Evolutionary conservation across 1,284 basidiomycete genomes (phyloP), one percentile per base, ranked within the genome.

Genomic region (Vanrija humicola): DNA sequence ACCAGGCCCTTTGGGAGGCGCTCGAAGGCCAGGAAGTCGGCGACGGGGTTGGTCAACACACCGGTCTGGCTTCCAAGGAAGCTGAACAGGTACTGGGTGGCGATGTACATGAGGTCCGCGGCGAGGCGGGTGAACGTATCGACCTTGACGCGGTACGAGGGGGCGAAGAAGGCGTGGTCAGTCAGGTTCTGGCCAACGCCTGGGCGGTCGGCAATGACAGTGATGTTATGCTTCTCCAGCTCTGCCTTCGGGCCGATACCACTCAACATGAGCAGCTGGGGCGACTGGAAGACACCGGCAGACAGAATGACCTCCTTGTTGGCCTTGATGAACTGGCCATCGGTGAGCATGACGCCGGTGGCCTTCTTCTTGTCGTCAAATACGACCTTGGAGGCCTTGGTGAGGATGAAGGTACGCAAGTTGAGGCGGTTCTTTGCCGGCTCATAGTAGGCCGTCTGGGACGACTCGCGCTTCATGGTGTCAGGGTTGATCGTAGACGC

Each of bases 211-310:
- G 79, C 69, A 1, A 85, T 64, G 15, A 85, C 69, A 0, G 80
- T 77, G 28, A 87, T 83, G 8, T 67, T 63, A 54, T 81, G 75
- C 38, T 76, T 66, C 9, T 74, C 59, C n/a, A 88, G 79, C 19
- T 86, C 79, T 16, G 76, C 71, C 3, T 78, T 78, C 18, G 84
- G 82, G 0, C 86, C 86, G 21, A 88, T 70, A 5, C 87, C 87
- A 16, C 84, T 86, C 34, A 87, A 78, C 78, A 88, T 80, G 14
- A 90, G 79, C 42, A 89, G 81, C 78, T 89, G 78, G 10, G 81
- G 79, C 2, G 77, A 46, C 44, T 46, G 25, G 21, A 26, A 46
- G n/a, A 26, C 44, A n/a, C 44, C 44, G 15, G 23, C 25, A 6
- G 44, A 25, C 14, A 46, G n/a, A 21, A 46, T 46, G 21, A 46